These are phyloP conservation scores for Oryza australiensis DNA, from an alignment of 176 grass and related monocot genomes.

Conservation along the genomic window DNA sequence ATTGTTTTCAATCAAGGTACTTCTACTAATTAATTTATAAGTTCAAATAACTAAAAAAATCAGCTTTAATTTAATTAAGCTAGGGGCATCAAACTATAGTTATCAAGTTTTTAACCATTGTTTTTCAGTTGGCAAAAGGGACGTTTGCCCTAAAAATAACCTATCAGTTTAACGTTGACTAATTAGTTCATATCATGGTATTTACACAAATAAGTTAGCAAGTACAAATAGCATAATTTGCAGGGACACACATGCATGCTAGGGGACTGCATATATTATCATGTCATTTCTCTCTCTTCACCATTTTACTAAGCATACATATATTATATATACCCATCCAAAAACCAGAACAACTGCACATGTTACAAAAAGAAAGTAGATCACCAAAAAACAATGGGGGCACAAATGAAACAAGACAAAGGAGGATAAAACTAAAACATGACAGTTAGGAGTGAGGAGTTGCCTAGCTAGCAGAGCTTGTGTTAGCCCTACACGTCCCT, in stretches of 20 bases:
- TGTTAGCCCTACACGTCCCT: slow-evolving; percentile 26
- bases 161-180: not conserved
- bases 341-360: not conserved
- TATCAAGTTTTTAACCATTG: not conserved
- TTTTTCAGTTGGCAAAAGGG: not conserved
- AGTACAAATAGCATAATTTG: not conserved
- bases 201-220: not conserved
- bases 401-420: slow-evolving; percentile 29
- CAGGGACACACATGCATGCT: not conserved
- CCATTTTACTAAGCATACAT: not conserved
- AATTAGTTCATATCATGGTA: not conserved
- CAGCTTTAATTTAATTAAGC: not conserved
- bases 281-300: not conserved
- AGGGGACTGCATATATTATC: not conserved
- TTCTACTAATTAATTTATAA: not conserved
- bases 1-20: not conserved
- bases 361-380: slow-evolving; percentile 16
- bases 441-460: slow-evolving; percentile 7
- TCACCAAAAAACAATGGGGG: slow-evolving; percentile 4
- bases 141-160: not conserved
- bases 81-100: not conserved
- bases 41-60: not conserved
- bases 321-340: not conserved
- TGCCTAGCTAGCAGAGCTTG: not conserved
- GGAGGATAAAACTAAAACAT: slow-evolving; percentile 33